Conservation (phyloP, 139 green algal species). For the Parachlorella kessleri region DNA sequence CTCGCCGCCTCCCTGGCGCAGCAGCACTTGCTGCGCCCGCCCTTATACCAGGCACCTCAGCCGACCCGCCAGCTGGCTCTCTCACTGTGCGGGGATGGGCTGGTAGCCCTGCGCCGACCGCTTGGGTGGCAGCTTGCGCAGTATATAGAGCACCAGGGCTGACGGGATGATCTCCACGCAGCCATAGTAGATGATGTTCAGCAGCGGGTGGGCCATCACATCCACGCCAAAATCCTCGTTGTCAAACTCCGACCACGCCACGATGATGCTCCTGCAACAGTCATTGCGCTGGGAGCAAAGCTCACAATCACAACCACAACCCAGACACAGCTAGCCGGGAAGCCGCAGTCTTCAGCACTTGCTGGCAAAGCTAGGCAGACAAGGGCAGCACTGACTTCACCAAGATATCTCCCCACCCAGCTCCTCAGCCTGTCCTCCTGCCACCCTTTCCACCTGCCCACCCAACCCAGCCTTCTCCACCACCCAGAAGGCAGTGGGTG, state of each 20-base stretch:
- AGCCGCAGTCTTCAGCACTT: no score
- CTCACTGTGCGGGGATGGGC: slow-evolving; percentile 41
- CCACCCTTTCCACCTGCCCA: background rate
- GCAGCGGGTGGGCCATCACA: slow-evolving; percentile 66
- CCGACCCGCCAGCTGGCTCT: no score
- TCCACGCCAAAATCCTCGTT: slow-evolving; percentile 58
- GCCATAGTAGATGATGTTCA: slow-evolving; percentile 92
- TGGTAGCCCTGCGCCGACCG: slow-evolving; percentile 58
- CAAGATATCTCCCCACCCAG: background rate
- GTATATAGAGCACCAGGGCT: slow-evolving; percentile 87
- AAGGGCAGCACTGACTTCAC: no score
- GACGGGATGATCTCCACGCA: slow-evolving; percentile 83
- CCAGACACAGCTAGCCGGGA: no score
- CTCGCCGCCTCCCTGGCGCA: no score
- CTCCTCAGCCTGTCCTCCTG: background rate
- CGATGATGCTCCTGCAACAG: slow-evolving; percentile 64
- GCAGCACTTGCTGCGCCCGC: no score
- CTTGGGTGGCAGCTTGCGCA: slow-evolving; percentile 89
- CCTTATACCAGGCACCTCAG: no score
- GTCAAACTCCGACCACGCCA: slow-evolving; percentile 70
- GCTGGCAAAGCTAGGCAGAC: no score
- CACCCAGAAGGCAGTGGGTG: no score
- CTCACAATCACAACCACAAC: no score
- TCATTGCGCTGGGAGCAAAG: no score
- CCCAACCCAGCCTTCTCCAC: no score